These are phyloP conservation scores for Ganoderma resinaceum DNA, from an alignment of 1,284 basidiomycete species.

Conservation along the genomic window DNA sequence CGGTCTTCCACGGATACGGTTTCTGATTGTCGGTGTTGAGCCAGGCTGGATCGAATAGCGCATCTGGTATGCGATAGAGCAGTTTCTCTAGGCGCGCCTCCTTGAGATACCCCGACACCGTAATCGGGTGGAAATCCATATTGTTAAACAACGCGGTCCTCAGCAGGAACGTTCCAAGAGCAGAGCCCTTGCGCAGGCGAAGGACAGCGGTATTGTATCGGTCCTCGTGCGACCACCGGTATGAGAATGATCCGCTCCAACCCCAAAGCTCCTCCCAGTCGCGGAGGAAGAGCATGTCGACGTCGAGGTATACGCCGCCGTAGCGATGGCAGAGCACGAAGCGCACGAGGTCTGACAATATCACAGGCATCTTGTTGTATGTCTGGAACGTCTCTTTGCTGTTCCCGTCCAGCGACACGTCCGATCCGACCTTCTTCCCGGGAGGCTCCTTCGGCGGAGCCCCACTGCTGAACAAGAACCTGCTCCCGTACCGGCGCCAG, in stretches of 20 bases:
- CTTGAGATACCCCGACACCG: constrained; percentile 65
- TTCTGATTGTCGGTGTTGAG: constrained; percentile 51
- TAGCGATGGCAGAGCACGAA: constrained; percentile 74
- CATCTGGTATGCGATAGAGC: constrained; percentile 69
- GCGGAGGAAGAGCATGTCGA: constrained; percentile 73
- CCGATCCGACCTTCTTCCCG: constrained; percentile 36
- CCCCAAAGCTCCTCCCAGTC: constrained; percentile 81
- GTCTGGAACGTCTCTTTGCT: constrained; percentile 40
- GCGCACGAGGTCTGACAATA: constrained; percentile 74
- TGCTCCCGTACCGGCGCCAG: constrained; percentile 56
- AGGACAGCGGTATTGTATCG: constrained; percentile 77
- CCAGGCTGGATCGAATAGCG: constrained; percentile 75
- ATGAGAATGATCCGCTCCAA: constrained; percentile 74
- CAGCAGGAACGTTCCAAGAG: constrained; percentile 71
- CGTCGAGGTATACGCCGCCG: constrained; percentile 75
- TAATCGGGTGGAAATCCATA: constrained; percentile 76
- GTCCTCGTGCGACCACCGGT: constrained; percentile 69
- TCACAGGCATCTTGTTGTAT: constrained; percentile 71
- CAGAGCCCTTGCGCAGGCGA: constrained; percentile 67
- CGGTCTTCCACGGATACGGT: constrained; percentile 34
- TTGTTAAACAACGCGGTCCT: constrained; percentile 71
- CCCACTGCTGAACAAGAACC: constrained; percentile 69
- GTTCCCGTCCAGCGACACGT: constrained; percentile 28
- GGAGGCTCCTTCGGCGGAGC: constrained; percentile 51
- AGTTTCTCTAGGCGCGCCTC: constrained; percentile 68